phyloP scores from a whole-genome alignment of 192 early-diverging fungal genomes.

The Rhizophagus prolifer region DNA sequence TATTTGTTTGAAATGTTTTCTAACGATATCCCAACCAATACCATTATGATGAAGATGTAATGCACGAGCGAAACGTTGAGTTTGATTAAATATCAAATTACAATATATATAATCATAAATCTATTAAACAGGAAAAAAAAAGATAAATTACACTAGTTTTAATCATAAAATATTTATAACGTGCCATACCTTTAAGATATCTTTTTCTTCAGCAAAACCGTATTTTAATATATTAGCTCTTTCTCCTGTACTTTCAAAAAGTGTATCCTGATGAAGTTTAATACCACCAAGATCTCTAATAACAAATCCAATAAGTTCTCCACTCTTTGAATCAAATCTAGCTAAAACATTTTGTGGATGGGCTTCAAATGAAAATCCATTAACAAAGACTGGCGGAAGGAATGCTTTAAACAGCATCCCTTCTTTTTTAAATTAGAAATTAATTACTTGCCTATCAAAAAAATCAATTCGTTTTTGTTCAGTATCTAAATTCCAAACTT shows the following conservation, averaged over 20 bases:
- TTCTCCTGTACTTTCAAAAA: constrained; percentile 45
- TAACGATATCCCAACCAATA: constrained; percentile 59
- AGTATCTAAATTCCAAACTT: constrained; percentile 48
- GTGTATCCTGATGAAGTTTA: constrained; percentile 56
- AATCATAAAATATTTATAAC: no score
- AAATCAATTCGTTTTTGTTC: constrained; percentile 46
- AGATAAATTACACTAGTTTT: no score
- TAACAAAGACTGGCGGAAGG: constrained; percentile 55
- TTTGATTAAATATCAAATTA: no score
- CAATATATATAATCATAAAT: constrained; percentile 61
- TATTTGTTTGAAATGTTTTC: constrained; percentile 44
- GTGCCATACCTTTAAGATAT: constrained; percentile 24
- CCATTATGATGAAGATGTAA: constrained; percentile 60
- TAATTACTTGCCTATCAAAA: constrained; percentile 36
- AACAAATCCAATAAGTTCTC: constrained; percentile 56
- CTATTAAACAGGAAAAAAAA: constrained; percentile 30
- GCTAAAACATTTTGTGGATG: constrained; percentile 65
- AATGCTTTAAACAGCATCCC: constrained; percentile 50
- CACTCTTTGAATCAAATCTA: constrained; percentile 50
- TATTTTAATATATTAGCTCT: constrained; percentile 54
- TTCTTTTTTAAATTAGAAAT: no score
- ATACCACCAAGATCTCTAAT: constrained; percentile 71
- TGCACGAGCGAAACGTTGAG: no score
- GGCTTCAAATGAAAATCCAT: constrained; percentile 68
- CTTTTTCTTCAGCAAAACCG: constrained; percentile 51